Evolutionary conservation across 208 protist species (phyloP).

Genomic region (Wallacemonas sp.): DNA sequence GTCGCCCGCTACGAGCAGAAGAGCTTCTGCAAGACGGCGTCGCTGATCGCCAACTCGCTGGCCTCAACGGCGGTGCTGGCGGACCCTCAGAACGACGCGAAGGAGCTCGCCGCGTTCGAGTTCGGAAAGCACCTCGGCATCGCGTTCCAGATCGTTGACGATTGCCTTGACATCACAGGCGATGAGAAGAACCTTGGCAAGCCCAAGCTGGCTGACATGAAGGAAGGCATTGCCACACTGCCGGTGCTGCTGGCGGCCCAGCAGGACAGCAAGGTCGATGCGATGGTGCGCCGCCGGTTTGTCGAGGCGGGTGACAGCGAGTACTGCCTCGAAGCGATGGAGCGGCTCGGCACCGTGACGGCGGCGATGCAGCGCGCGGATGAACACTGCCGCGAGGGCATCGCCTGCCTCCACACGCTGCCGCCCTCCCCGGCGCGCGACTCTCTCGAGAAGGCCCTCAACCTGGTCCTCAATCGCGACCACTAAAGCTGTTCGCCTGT

Average conservation of each 20-base stretch:
- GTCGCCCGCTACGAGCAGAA: slow-evolving; percentile 85
- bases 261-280: slow-evolving; percentile 50
- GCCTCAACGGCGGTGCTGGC: slow-evolving; percentile 87
- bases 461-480: slow-evolving; percentile 58
- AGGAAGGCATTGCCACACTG: slow-evolving; percentile 79
- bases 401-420: slow-evolving; percentile 47
- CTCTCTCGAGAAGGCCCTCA: slow-evolving; percentile 55
- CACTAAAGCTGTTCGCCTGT: slow-evolving; percentile 22
- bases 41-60: slow-evolving; percentile 93
- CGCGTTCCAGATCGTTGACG: slow-evolving; percentile 95
- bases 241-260: slow-evolving; percentile 74
- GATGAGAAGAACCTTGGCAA: slow-evolving; percentile 76
- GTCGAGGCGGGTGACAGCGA: slow-evolving; percentile 33
- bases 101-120: slow-evolving; percentile 56
- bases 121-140: slow-evolving; percentile 94
- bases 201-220: slow-evolving; percentile 79
- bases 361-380: slow-evolving; percentile 64
- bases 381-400: slow-evolving; percentile 61
- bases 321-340: slow-evolving; percentile 54
- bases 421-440: slow-evolving; percentile 61
- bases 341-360: slow-evolving; percentile 45
- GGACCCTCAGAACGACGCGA: slow-evolving; percentile 43
- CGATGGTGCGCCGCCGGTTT: slow-evolving; percentile 63
- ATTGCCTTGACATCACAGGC: slow-evolving; percentile 93
- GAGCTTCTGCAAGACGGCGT: slow-evolving; percentile 94